Conservation (phyloP, 1,139 yeast genomes). For the Taphrina wiesneri region DNA sequence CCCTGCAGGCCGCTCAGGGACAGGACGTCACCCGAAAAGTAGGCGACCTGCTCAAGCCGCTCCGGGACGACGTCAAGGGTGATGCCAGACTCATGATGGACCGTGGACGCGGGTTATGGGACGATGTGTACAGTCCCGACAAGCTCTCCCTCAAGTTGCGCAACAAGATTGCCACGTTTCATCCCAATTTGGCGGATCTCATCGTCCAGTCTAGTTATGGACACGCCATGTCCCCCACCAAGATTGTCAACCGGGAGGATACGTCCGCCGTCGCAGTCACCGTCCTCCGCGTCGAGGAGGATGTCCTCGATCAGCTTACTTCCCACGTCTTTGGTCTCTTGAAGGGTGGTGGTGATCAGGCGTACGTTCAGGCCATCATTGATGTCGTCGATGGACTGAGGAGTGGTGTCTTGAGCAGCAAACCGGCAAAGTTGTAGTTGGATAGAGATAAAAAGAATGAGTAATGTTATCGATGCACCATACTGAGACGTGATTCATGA, state of each 20-base stretch:
- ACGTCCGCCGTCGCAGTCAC: constrained; percentile 32
- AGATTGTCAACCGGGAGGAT: constrained; percentile 12
- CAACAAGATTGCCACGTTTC: constrained; percentile 18
- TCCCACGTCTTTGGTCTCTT: constrained; percentile 31
- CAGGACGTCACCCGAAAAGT: neutral
- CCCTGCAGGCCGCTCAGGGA: constrained; percentile 16
- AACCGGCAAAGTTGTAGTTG: constrained; percentile 1
- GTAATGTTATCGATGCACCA: neutral
- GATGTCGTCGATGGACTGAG: constrained; percentile 30
- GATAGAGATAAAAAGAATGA: neutral
- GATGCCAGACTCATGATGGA: constrained; percentile 3
- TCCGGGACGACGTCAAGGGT: neutral
- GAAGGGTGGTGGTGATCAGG: constrained; percentile 29
- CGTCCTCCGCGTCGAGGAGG: constrained; percentile 29
- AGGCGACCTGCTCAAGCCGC: neutral
- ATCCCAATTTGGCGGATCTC: constrained; percentile 23
- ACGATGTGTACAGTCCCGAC: constrained; percentile 24
- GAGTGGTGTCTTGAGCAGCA: neutral
- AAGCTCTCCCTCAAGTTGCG: constrained; percentile 11
- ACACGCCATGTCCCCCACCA: constrained; percentile 25
- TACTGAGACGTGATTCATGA: neutral
- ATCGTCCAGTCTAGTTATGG: constrained; percentile 26
- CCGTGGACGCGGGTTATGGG: constrained; percentile 22
- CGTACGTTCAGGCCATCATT: constrained; percentile 20
- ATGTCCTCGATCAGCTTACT: constrained; percentile 26